Base-by-base conservation (phyloP, 139 green algal genomes). In the Micractinium conductrix region DNA sequence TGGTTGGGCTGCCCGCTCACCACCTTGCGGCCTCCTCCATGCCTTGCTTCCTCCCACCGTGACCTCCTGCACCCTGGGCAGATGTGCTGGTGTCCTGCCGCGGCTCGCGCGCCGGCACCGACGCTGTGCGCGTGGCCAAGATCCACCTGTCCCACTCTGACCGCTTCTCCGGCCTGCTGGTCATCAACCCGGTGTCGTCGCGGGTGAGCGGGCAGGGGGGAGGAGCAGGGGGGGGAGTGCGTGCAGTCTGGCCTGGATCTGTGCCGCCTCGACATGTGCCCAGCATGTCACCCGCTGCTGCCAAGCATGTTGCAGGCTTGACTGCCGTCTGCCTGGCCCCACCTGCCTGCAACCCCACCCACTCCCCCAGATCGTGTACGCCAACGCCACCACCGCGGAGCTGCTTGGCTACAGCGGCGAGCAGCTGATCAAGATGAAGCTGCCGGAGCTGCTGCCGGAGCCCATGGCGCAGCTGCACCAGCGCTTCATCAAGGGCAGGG, bases 371-470 rank as follows among this genome's bases (percentile, higher is more conserved):
- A 62, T 79, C 44, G 50, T 62, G 38, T 79, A 63, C 16, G 72
- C 72, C 72, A 79, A 79, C 72, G 19, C 45, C 21, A 79, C 30
- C 9, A 9, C 62, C 24, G 30, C 19, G 30, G 72, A 79, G 44
- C 37, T 79, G 72, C 72, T 79, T 43, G 43, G 72, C 43, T 62
- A 79, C 43, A 40, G 21, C 30, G 26, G 24, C 26, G 72, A 79
- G 72, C 43, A 58, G 72, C 72, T 79, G 43, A 30, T 79, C 12
- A 79, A 60, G 72, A 79, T 37, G 24, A 55, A 53, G 72, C 72
- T 79, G 72, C 72, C 62, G 28, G 71, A 78, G 24, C 71, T 78
- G 24, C 58, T 78, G 71, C 71, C 71, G 0, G 71, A 78, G 43
- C 71, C 71, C 22, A n/a, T 60, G 16, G 42, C 71, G 8, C 71